Conservation (phyloP, 2,329 filamentous ascomycete species). For the Diplodia intermedia region DNA sequence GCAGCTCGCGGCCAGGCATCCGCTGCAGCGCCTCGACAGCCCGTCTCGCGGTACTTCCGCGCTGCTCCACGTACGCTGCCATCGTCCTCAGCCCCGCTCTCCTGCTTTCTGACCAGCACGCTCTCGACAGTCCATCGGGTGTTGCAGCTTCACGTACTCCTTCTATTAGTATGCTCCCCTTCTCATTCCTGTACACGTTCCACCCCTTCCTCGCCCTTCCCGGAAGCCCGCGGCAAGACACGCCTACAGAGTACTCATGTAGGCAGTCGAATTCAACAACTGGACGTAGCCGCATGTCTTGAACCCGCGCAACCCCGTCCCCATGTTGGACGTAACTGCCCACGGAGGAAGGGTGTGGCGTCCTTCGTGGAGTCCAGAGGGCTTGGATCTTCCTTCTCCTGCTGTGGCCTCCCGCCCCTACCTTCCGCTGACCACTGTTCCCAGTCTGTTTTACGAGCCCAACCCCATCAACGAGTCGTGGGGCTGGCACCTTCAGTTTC, state of each 20-base stretch:
- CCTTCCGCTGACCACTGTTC: constrained; percentile 32
- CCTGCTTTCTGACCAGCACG: background rate
- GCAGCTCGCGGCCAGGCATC: constrained; percentile 56
- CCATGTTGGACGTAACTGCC: too few relatives aligned
- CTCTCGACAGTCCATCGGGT: constrained; percentile 44
- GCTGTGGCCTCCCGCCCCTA: background rate
- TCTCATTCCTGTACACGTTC: constrained; percentile 4
- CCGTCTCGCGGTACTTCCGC: constrained; percentile 70
- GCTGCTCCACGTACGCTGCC: constrained; percentile 60
- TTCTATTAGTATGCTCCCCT: constrained; percentile 48
- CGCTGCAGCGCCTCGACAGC: constrained; percentile 69
- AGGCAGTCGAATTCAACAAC: too few relatives aligned
- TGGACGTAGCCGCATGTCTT: too few relatives aligned
- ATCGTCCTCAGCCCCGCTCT: background rate
- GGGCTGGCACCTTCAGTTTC: constrained; percentile 74
- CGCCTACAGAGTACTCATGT: too few relatives aligned
- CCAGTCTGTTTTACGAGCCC: constrained; percentile 18
- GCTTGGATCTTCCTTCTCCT: too few relatives aligned
- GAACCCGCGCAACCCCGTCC: too few relatives aligned
- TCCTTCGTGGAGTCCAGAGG: too few relatives aligned
- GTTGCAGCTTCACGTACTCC: constrained; percentile 54
- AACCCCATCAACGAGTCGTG: constrained; percentile 27
- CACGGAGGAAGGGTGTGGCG: too few relatives aligned
- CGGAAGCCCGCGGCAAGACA: constrained; percentile 16
- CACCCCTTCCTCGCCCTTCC: background rate